phyloP scores from a whole-genome alignment of 805 yeast species.

The Hanseniaspora lindneri region DNA sequence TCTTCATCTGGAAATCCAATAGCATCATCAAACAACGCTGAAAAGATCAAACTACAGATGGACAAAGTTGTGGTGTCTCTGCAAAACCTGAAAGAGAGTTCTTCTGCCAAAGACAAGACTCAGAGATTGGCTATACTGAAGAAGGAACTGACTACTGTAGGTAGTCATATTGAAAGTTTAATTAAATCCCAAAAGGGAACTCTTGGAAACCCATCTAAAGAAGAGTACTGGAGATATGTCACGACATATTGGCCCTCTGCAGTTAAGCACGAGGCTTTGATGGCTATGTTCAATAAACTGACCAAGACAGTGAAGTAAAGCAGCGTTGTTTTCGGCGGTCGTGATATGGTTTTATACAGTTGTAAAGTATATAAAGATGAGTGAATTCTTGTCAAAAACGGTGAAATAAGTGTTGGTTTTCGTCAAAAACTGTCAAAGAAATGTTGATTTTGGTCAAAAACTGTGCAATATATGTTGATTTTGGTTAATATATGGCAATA shows the following conservation, averaged over 20 bases:
- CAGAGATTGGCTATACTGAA: conserved; percentile 67
- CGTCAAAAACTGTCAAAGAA: background rate
- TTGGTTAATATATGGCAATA: too few species aligned
- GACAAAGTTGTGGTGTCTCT: conserved; percentile 59
- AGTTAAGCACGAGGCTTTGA: conserved; percentile 61
- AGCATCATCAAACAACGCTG: conserved; percentile 3
- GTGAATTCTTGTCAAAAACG: too few species aligned
- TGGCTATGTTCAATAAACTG: conserved; percentile 62
- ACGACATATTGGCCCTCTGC: conserved; percentile 78
- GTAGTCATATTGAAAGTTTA: conserved; percentile 43
- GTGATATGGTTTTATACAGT: too few species aligned
- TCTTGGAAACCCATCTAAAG: conserved; percentile 20
- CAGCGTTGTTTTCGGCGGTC: too few species aligned
- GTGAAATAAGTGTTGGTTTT: too few species aligned
- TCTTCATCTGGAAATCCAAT: background rate
- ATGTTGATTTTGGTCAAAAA: background rate
- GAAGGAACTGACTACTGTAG: conserved; percentile 57
- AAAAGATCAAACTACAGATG: conserved; percentile 28
- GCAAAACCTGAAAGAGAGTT: conserved; percentile 55
- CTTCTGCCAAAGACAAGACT: conserved; percentile 57
- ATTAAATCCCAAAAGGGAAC: conserved; percentile 29
- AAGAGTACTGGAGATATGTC: conserved; percentile 58
- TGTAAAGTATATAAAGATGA: too few species aligned
- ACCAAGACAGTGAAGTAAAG: too few species aligned
- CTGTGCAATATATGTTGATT: too few species aligned